Percentiles rank a stretch among this genome's conserved stretches.
Evolutionary conservation across 768 basidiomycete species (phyloP).

Genomic region (Xerocomellus amylosporus): DNA sequence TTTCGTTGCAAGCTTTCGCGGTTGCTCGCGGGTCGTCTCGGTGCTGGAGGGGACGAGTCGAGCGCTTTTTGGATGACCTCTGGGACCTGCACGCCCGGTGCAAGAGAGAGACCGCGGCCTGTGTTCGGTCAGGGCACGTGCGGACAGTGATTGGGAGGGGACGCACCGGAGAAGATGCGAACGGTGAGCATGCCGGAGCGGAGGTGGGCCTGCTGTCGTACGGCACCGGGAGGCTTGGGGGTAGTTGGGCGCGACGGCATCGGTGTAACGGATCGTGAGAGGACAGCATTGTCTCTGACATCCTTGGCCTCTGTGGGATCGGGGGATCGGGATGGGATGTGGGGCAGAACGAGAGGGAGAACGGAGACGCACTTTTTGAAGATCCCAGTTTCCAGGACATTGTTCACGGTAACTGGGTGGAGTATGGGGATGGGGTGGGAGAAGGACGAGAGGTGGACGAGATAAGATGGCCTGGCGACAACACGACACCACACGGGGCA

Average conservation of each 20-base stretch:
- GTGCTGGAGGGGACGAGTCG: conserved; percentile 52
- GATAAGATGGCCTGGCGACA: conserved; percentile 11
- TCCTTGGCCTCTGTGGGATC: conserved; percentile 60
- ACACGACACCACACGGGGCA: conserved; percentile 3
- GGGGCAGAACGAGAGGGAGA: neutral
- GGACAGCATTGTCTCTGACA: conserved; percentile 61
- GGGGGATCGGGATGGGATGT: neutral
- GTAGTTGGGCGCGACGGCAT: conserved; percentile 81
- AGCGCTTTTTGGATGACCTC: conserved; percentile 83
- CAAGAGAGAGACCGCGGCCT: conserved; percentile 81
- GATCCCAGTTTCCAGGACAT: conserved; percentile 61
- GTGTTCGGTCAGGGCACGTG: neutral
- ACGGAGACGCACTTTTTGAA: conserved; percentile 31
- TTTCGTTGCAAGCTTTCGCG: conserved; percentile 91
- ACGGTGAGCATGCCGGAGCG: conserved; percentile 93
- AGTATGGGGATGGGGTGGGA: neutral
- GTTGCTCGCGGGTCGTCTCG: conserved; percentile 62
- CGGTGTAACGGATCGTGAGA: conserved; percentile 78
- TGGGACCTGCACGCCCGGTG: conserved; percentile 76
- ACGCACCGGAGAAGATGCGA: conserved; percentile 86
- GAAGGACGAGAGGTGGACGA: neutral
- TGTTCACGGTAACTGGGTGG: neutral
- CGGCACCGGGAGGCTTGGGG: conserved; percentile 54
- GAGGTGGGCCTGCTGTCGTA: conserved; percentile 54
- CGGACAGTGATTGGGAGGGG: conserved; percentile 18